These are phyloP conservation scores for Alternaria tenuissima DNA, from an alignment of 2,329 filamentous ascomycete genomes.

Conservation along the genomic window DNA sequence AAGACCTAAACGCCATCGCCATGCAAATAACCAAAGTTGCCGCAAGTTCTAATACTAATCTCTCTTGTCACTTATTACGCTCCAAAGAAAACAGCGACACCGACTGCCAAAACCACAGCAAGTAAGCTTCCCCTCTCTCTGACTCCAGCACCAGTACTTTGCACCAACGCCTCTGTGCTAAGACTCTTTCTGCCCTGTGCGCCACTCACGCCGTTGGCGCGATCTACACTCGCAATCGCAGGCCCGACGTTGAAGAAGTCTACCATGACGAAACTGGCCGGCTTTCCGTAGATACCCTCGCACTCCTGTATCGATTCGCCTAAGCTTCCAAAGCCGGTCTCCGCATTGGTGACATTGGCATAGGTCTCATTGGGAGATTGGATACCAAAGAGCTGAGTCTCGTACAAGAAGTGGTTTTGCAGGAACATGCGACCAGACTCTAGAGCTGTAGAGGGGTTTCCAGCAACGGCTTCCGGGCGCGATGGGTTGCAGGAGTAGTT, in stretches of 20 bases:
- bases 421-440: conserved; percentile 70
- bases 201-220: conserved; percentile 66
- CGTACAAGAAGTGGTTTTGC: conserved; percentile 83
- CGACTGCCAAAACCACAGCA: conserved; percentile 43
- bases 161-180: conserved; percentile 26
- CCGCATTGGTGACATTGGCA: conserved; percentile 71
- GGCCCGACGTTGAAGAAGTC: conserved; percentile 81
- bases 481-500: conserved; percentile 78
- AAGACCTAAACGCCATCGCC: conserved; percentile 9
- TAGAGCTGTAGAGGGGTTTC: conserved; percentile 59
- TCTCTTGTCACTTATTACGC: conserved; percentile 17
- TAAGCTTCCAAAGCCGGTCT: conserved; percentile 64
- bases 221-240: conserved; percentile 75
- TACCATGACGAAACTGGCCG: conserved; percentile 77
- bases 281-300: conserved; percentile 67
- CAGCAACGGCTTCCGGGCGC: conserved; percentile 64
- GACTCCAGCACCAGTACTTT: conserved; percentile 25
- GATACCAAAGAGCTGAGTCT: conserved; percentile 55
- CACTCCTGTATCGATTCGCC: conserved; percentile 48
- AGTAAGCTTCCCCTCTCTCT: conserved; percentile 31
- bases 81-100: conserved; percentile 40
- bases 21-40: conserved; percentile 21
- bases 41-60: not conserved
- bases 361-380: conserved; percentile 56
- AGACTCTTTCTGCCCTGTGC: conserved; percentile 37